Evolutionary conservation across 176 grass and related monocot species (phyloP), one percentile per base, ranked within the genome.

Genomic region (Triticum monococcum): DNA sequence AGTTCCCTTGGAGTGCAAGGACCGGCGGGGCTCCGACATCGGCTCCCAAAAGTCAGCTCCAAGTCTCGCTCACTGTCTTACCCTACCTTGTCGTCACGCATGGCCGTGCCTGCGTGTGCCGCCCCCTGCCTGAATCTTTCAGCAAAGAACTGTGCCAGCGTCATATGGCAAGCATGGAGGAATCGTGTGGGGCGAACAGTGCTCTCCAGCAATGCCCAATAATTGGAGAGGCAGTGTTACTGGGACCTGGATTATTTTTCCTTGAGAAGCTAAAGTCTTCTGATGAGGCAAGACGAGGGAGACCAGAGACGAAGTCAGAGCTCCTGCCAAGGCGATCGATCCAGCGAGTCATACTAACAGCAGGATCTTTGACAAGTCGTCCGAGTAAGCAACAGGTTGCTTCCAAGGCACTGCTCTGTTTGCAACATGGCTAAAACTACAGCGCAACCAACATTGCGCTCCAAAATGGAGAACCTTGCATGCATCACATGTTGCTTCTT

Each of bases 11-110:
- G 74, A 90, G 75, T 84, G 57, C 41, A 84, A 33, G 67, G 24
- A 75, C 6, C 75, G 33, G 41, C 63, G 28, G 41, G 61, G 65
- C 24, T 18, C 50, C 66, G 85, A 75, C 89, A 80, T 46, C 33
- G 65, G 12, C 79, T 87, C 41, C 84, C 67, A 57, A 68, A 87
- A 87, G 67, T 87, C 80, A 87, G 26, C 75, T 12, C 41, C 38
- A 24, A 41, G 11, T 43, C 36, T 31, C 83, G 24, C 64, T 62
- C 48, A 11, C 31, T 43, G 20, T 37, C 30, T 38, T 54, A 40
- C 45, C 33, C 40, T 25, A 23, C 54, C 77, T 83, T 81, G 83
- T 75, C 77, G 60, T 81, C 82, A 82, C 71, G 64, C 71, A 66
- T 50, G 52, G 50, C 43, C 11, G 43, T 45, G 11, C 43, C 45